These are phyloP conservation scores for Urtica urens DNA, from an alignment of 306 rosid genomes.

Conservation along the genomic window DNA sequence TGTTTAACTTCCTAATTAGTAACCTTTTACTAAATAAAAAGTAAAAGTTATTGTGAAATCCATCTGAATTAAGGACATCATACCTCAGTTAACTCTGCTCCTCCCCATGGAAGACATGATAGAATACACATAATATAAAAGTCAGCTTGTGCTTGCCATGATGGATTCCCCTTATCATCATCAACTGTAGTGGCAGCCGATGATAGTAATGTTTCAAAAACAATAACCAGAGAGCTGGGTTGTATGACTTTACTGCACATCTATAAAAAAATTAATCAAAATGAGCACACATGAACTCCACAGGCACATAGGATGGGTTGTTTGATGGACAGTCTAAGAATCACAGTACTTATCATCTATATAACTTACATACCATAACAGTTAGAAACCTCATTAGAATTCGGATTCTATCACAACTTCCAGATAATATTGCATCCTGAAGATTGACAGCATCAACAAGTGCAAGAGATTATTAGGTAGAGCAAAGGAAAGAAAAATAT, in stretches of 20 bases:
- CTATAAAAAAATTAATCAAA: constrained; percentile 17
- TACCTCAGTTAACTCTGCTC: constrained; percentile 95
- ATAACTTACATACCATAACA: constrained; percentile 53
- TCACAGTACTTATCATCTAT: neutral
- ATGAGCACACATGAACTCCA: neutral
- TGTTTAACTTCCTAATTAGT: too few relatives aligned
- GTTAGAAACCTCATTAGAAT: constrained; percentile 74
- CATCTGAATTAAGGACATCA: constrained; percentile 1
- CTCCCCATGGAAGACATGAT: constrained; percentile 98
- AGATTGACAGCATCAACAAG: constrained; percentile 3
- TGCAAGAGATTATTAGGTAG: neutral
- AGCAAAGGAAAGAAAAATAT: neutral
- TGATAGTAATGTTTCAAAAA: constrained; percentile 80
- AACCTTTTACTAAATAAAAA: neutral
- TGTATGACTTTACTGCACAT: constrained; percentile 95
- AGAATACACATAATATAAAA: constrained; percentile 80
- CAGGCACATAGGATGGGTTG: neutral
- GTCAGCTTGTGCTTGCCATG: constrained; percentile 97
- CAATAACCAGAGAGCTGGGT: constrained; percentile 68
- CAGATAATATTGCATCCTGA: constrained; percentile 74
- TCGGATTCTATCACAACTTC: constrained; percentile 66
- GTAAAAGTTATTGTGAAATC: neutral
- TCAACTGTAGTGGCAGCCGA: constrained; percentile 97
- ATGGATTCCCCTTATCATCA: constrained; percentile 93
- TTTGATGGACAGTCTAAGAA: too few relatives aligned